Base-by-base conservation (phyloP, 1,139 yeast species). In the Suhomyces bribrorum region DNA sequence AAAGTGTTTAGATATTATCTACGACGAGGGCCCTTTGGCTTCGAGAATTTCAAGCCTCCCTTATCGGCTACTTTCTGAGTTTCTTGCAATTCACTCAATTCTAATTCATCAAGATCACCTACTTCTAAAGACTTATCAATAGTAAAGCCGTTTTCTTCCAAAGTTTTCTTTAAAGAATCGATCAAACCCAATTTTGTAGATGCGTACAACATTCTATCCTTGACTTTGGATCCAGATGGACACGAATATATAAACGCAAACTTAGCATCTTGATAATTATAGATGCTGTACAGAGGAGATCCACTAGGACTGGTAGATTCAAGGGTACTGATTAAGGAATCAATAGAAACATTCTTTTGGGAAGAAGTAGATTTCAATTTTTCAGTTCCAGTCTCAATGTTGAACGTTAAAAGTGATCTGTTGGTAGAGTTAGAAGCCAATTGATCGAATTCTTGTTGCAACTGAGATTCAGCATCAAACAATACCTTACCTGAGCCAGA, bases 131-230 rank as follows among this genome's bases (percentile, higher is more conserved):
- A 61, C 37, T 75, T 75, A 31, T 69, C 68, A 8, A 69, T 47
- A 11, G 40, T 28, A 22, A 55, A 40, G 6, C 37, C 45, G 5
- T 45, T 32, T 16, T 68, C 61, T 4, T 53, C 49, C 27, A 70
- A 54, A 1, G 61, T 49, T 13, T 55, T 54, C 27, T 64, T 61
- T 49, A 87, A 69, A 41, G 75, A 73, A 34, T 68, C 71, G 26
- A 83, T 62, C 41, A 87, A 75, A 3, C 88, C 86, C 43, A 75
- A 78, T 53, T 89, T 84, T 46, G 83, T 83, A 3, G 96, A 77
- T 2, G 97, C 97, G 56, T 88, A 89, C 32, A 90, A 62, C 97
- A 92, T 92, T 50, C 97, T 77, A 40, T 89, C 95, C 60, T 84
- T 86, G 32, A 92, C 94, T 59, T 83, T 83, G 18, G 96, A 85